phyloP scores from a whole-genome alignment of 139 green algal genomes.

The Chlamydomonas eustigma region DNA sequence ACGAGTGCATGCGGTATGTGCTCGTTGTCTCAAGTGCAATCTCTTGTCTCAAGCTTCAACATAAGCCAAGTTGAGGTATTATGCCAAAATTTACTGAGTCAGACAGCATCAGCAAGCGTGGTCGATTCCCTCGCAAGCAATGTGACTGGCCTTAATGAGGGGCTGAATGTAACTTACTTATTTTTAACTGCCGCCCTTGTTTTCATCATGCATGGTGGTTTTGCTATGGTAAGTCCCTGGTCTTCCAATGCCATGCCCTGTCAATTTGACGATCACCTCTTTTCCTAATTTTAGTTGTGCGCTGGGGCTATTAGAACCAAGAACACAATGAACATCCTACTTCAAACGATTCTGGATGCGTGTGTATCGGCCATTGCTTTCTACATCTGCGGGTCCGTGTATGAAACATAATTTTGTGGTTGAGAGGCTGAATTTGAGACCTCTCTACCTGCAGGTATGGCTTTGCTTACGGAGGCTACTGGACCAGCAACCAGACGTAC shows the following conservation, averaged over 20 bases:
- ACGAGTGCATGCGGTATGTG: neutral
- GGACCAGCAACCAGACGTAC: neutral
- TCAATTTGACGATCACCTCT: no score
- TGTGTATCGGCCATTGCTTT: slow-evolving; percentile 60
- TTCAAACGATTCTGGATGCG: slow-evolving; percentile 81
- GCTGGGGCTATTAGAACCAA: slow-evolving; percentile 78
- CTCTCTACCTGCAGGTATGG: slow-evolving; percentile 37
- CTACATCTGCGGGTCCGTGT: slow-evolving; percentile 56
- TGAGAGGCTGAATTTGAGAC: no score
- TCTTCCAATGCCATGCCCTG: no score
- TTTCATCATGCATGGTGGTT: slow-evolving; percentile 85
- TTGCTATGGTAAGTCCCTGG: slow-evolving; percentile 83
- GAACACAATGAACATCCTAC: slow-evolving; percentile 88
- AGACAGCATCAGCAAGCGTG: neutral
- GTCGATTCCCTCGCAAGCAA: neutral
- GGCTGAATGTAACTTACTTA: slow-evolving; percentile 55
- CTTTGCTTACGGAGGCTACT: slow-evolving; percentile 59
- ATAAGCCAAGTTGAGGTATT: neutral
- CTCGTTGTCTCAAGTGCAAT: neutral
- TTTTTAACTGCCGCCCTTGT: slow-evolving; percentile 58
- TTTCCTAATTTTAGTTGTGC: slow-evolving; percentile 51
- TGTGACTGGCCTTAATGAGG: slow-evolving; percentile 11
- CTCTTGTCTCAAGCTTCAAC: neutral
- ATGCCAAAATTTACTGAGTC: neutral
- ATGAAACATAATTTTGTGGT: no score